Evolutionary conservation across 1,284 basidiomycete species (phyloP), one percentile per base, ranked within the genome.

Genomic region (Sporisorium sorghi): DNA sequence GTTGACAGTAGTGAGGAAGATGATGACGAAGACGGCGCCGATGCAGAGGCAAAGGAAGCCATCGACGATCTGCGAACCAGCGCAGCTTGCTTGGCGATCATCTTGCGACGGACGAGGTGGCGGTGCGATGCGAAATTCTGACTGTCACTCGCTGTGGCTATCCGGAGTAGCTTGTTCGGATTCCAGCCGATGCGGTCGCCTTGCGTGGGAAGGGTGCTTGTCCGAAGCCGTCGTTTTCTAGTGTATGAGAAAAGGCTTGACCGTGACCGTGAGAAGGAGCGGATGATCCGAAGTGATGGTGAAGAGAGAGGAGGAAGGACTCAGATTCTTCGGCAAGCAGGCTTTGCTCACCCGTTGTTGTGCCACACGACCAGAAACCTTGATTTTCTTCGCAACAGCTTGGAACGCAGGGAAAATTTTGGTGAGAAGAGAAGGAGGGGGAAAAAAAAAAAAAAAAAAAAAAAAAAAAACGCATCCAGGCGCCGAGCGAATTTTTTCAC

Each of bases 81-180:
- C 23, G 61, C 51, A 46, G 60, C 60, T 28, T 64, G 67, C 50
- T 70, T 64, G 52, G 67, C 67, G 30, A 70, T 60, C 67, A 70
- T 70, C 2, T 35, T 54, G 48, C 6, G 5, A 37, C n/a, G n/a
- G n/a, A 4, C 5, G 35, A 17, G 17, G 6, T 14, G 37, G 5
- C 7, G 37, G 1, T 14, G n/a, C n/a, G 35, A 37, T 37, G 35
- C 35, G 35, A 17, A 17, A n/a, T 17, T 37, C 14, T 10, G 11
- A 15, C 1, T 17, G 23, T 4, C 19, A 9, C 6, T 17, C 23
- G 14, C 48, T 19, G 49, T n/a, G 14, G 23, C 32, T 35, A 15
- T 33, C 10, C 43, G 28, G 53, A 9, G 26, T n/a, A 30, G 28
- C 23, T 30, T 8, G n/a, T 24, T 44, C 17, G 44, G 44, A 47